Percentiles rank a stretch among this genome's conserved stretches.
Conservation (phyloP, 2,329 filamentous ascomycete genomes). For the Trichoderma arundinaceum region DNA sequence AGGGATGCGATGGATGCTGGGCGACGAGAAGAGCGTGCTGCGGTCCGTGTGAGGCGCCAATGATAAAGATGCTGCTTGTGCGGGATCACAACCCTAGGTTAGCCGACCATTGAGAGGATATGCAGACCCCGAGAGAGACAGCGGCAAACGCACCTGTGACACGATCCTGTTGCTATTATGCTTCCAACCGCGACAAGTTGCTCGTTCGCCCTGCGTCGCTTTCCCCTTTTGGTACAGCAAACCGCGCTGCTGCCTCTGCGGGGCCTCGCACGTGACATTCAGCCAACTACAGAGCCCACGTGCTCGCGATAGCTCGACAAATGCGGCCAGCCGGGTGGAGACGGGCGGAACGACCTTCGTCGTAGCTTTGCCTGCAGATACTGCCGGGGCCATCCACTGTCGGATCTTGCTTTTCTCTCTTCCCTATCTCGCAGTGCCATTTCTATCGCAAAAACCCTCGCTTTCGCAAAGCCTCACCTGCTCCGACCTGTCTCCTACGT, state of each 20-base stretch:
- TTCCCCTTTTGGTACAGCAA: conserved; percentile 38
- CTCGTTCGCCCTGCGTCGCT: conserved; percentile 38
- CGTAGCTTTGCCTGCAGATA: conserved; percentile 23
- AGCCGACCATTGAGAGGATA: conserved; percentile 2
- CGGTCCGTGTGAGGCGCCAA: not conserved
- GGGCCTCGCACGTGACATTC: conserved; percentile 40
- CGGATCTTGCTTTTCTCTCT: conserved; percentile 20
- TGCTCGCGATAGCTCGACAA: conserved; percentile 35
- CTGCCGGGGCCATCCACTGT: conserved; percentile 10
- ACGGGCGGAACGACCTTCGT: conserved; percentile 5
- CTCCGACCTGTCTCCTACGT: not conserved
- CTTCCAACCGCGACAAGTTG: conserved; percentile 30
- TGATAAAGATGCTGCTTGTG: conserved; percentile 9
- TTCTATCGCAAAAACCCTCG: not conserved
- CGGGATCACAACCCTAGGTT: not conserved
- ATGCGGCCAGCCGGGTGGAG: conserved; percentile 19
- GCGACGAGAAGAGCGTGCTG: not conserved
- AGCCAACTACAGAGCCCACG: conserved; percentile 44
- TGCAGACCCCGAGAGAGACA: conserved; percentile 38
- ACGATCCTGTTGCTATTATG: conserved; percentile 19
- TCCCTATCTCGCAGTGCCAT: not conserved
- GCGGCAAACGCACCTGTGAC: conserved; percentile 19
- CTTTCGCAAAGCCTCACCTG: not conserved
- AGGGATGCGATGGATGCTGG: not conserved
- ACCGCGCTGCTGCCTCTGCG: conserved; percentile 32